phyloP scores from a whole-genome alignment of 108 stramenopile species.

The Cylindrotheca closterium region DNA sequence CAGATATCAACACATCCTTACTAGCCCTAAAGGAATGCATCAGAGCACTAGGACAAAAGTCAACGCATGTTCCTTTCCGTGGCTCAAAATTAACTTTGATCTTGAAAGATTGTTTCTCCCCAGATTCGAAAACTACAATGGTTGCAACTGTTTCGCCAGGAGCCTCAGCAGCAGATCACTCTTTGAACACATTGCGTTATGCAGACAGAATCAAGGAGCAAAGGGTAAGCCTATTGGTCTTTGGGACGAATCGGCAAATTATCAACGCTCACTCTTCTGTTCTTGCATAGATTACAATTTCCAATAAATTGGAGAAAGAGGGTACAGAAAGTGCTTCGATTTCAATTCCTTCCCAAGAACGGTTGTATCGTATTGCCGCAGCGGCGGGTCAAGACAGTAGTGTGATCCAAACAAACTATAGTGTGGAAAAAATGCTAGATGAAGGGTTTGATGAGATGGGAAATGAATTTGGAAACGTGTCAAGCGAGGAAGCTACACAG shows the following conservation, averaged over 20 bases:
- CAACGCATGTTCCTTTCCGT: constrained; percentile 95
- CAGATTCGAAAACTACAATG: constrained; percentile 92
- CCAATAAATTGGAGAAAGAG: too few species aligned
- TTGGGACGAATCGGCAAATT: too few species aligned
- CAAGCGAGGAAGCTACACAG: neutral
- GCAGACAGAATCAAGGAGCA: constrained; percentile 96
- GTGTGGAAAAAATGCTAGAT: neutral
- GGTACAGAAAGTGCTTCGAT: too few species aligned
- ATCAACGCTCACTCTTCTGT: too few species aligned
- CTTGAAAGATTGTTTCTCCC: constrained; percentile 96
- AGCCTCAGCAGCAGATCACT: constrained; percentile 93
- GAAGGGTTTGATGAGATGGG: too few species aligned
- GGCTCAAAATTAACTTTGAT: constrained; percentile 97
- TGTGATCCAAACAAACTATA: neutral
- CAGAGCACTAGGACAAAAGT: constrained; percentile 84
- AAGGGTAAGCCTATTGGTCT: constrained; percentile 34
- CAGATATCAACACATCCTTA: constrained; percentile 97
- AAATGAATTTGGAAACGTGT: too few species aligned
- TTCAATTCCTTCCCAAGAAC: constrained; percentile 14
- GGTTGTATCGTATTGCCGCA: constrained; percentile 21
- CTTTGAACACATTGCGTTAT: constrained; percentile 96
- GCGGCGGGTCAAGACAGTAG: constrained; percentile 2
- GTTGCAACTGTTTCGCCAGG: constrained; percentile 96
- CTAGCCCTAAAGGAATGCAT: constrained; percentile 98
- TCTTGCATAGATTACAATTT: too few species aligned